Evolutionary conservation across 1,284 basidiomycete genomes (phyloP).

Genomic region (Leccinum pachyderme): DNA sequence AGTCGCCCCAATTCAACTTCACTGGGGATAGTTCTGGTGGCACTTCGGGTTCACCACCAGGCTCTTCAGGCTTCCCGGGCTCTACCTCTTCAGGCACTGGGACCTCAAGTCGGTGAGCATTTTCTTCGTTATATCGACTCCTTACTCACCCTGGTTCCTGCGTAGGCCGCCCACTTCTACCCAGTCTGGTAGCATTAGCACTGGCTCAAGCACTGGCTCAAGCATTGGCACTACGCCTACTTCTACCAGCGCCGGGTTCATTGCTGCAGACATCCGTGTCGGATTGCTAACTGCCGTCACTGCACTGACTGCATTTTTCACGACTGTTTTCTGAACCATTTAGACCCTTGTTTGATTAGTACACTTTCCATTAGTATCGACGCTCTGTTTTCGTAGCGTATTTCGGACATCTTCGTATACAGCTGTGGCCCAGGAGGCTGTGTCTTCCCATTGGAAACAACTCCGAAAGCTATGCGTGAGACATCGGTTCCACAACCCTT

Average conservation of each 20-base stretch:
- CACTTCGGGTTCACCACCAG: conserved; percentile 6
- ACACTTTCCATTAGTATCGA: background rate
- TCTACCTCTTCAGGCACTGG: conserved; percentile 3
- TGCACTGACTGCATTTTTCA: conserved; percentile 29
- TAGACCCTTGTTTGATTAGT: background rate
- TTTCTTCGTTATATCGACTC: background rate
- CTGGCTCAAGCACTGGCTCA: conserved; percentile 24
- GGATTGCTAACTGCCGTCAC: conserved; percentile 32
- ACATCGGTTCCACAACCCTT: background rate
- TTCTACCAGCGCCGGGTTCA: conserved; percentile 29
- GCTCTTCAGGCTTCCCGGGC: background rate
- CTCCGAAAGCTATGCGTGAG: background rate
- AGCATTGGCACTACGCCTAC: conserved; percentile 26
- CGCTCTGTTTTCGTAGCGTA: background rate
- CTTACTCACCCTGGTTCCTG: conserved; percentile 12
- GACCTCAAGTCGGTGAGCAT: conserved; percentile 22
- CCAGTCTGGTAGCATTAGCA: conserved; percentile 18
- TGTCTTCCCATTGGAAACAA: background rate
- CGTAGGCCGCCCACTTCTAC: conserved; percentile 21
- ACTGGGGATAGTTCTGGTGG: conserved; percentile 27
- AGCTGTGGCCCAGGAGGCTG: background rate
- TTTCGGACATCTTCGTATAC: background rate
- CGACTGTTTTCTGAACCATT: conserved; percentile 18
- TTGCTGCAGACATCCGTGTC: conserved; percentile 22
- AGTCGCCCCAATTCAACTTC: conserved; percentile 62